Base-by-base conservation (phyloP, 257 asterid species). In the Ajuga chamaepitys region DNA sequence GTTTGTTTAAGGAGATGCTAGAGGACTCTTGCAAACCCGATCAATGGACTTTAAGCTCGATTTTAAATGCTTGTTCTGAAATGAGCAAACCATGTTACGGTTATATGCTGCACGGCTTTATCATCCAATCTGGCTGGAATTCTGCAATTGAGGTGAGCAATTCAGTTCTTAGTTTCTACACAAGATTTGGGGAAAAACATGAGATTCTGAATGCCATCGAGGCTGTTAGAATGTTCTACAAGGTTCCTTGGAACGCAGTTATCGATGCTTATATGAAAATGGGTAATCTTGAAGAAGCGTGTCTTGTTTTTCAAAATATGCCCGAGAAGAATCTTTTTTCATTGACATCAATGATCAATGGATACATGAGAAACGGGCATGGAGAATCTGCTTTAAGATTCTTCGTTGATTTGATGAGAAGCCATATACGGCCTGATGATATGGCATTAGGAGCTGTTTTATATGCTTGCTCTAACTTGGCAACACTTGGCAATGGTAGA, bases 211-310 rank as follows among this genome's bases (percentile, higher is more conserved):
- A 78, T 72, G 75, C 75, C n/a, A 60, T 82, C 14, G 67, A 73
- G 42, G 69, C 81, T 24, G 56, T 75, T n/a, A 51, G n/a, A 38
- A 34, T 64, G 50, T 74, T 68, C 28, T 84, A 58, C 35, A 83
- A 78, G 51, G 81, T 86, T 22, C 81, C 93, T 5, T 81, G 88
- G 87, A 89, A 86, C 69, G 76, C 75, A 5, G 60, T 84, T 2
- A 81, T 86, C 17, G 95, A 86, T 77, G 88, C 93, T 75, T 79
- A 83, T 41, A 86, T 86, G 93, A 89, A 80, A 80, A 66, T 82
- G 13, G 95, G 91, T 9, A 58, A 83, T 68, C 45, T 52, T 16
- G 60, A 74, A 2, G 75, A 82, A 66, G 93, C 95, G 0, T 37
- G 59, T 59, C 72, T 52, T 9, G 76, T 55, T 8, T 88, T 88